A percentile compares a stretch with the other conserved stretches of the same genome.
Conservation (phyloP, 2,329 filamentous ascomycete genomes). For the Pseudocercospora cruenta region DNA sequence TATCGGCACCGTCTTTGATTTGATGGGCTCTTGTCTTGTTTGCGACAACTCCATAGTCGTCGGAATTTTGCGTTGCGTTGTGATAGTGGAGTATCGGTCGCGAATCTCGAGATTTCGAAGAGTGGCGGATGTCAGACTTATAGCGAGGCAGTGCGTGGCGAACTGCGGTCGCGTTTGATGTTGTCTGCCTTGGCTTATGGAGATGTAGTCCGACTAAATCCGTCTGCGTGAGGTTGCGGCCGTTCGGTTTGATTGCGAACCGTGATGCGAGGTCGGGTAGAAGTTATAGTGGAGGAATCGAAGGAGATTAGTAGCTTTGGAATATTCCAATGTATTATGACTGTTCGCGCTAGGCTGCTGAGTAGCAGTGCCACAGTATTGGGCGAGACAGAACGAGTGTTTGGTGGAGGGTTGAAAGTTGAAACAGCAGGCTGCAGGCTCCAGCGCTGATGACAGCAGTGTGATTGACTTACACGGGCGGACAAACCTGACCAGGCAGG, state of each 20-base stretch:
- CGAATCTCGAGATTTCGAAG: conserved; percentile 1
- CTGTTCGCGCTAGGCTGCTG: conserved; percentile 20
- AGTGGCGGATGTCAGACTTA: conserved; percentile 20
- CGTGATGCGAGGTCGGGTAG: background rate
- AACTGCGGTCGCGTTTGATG: conserved; percentile 25
- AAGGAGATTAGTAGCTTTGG: conserved; percentile 7
- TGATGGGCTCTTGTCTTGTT: conserved; percentile 20
- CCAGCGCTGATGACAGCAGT: conserved; percentile 24
- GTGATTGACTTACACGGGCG: conserved; percentile 19
- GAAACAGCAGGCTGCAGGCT: conserved; percentile 24
- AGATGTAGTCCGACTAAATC: conserved; percentile 26
- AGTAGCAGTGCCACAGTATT: conserved; percentile 10
- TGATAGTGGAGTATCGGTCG: conserved; percentile 2
- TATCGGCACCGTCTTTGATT: conserved; percentile 13
- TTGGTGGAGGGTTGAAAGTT: conserved; percentile 1
- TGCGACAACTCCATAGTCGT: conserved; percentile 25
- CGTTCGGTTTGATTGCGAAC: conserved; percentile 1
- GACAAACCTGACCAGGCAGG: conserved; percentile 23
- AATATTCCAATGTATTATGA: conserved; percentile 10
- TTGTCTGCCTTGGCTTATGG: conserved; percentile 22
- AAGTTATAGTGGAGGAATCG: background rate
- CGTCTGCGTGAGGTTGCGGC: conserved; percentile 16
- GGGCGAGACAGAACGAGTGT: background rate
- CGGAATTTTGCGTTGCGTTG: conserved; percentile 3
- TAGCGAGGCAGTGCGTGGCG: conserved; percentile 24